Base-by-base conservation (phyloP, 495 filamentous ascomycete genomes). In the Aspergillus funiculosus region DNA sequence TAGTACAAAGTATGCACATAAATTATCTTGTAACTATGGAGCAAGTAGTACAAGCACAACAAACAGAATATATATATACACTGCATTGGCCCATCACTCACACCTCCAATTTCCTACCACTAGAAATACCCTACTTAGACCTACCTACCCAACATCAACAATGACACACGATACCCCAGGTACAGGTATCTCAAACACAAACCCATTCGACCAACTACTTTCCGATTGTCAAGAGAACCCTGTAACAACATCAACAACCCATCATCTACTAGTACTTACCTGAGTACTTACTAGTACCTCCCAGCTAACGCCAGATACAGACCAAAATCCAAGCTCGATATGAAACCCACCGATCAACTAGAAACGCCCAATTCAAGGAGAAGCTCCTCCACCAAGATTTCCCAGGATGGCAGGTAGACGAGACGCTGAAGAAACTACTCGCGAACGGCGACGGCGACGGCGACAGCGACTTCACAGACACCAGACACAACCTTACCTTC, bases 171-270 rank as follows among this genome's bases (percentile, higher is more conserved):
- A n/a, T n/a, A n/a, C 10, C 15, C 11, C 35, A 15, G 19, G 10
- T 11, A 10, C n/a, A n/a, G n/a, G n/a, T 11, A 10, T 22, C 35
- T 6, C 43, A 54, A 22, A 30, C 48, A 28, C 72, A 38, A 95
- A 89, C 51, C 89, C 87, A 0, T 94, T 91, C 58, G 74, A 90
- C 56, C 76, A 80, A 9, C 64, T 95, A 27, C 81, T 96, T 42
- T 58, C 76, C 20, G 70, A 73, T 8, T 82, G 76, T 53, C 52
- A 77, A 13, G 66, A 80, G 43, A 61, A 80, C 48, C 68, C 79
- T 51, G 85, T 87, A 71, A 29, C 6, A 0, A 2, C 19, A n/a
- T n/a, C n/a, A n/a, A n/a, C n/a, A n/a, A n/a, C n/a, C n/a, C n/a
- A n/a, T n/a, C n/a, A n/a, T n/a, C n/a, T n/a, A n/a, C 31, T 14